Evolutionary conservation across 345 rosid genomes (phyloP).

Genomic region (Eucalyptus coolabah): DNA sequence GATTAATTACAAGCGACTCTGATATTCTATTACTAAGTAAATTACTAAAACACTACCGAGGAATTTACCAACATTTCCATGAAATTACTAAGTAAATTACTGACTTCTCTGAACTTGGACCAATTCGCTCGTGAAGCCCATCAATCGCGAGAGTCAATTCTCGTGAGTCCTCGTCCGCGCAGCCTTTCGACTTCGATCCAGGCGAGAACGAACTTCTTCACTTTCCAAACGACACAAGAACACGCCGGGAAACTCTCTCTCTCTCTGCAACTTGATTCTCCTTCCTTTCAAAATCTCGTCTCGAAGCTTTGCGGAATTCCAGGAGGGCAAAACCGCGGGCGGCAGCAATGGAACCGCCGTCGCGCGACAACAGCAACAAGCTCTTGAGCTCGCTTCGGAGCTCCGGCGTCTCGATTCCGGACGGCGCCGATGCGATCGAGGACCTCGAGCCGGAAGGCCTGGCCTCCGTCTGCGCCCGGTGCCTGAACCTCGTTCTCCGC

Average conservation of each 20-base stretch:
- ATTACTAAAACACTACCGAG: no score
- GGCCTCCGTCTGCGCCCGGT: conserved; percentile 51
- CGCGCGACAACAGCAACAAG: conserved; percentile 4
- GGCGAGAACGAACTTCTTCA: no score
- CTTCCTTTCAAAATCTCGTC: neutral
- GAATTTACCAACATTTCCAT: neutral
- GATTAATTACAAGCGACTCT: no score
- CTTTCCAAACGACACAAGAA: no score
- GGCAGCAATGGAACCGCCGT: conserved; percentile 19
- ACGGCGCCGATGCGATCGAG: conserved; percentile 13
- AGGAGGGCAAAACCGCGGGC: neutral
- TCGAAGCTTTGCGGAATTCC: neutral
- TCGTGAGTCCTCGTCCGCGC: no score
- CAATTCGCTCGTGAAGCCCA: neutral
- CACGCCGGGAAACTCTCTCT: neutral
- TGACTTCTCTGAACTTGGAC: neutral
- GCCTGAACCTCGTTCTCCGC: conserved; percentile 36
- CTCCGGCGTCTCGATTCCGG: conserved; percentile 43
- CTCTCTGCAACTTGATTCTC: neutral
- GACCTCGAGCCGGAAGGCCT: conserved; percentile 28
- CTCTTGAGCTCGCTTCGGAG: conserved; percentile 28
- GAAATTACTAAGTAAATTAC: neutral
- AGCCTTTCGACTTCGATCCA: neutral
- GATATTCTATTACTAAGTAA: no score
- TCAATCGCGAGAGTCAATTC: neutral